A percentile compares a stretch with the other conserved stretches of the same genome.
These are phyloP conservation scores for Fusarium sterilihyphosum DNA, from an alignment of 2,329 filamentous ascomycete genomes.

Conservation along the genomic window DNA sequence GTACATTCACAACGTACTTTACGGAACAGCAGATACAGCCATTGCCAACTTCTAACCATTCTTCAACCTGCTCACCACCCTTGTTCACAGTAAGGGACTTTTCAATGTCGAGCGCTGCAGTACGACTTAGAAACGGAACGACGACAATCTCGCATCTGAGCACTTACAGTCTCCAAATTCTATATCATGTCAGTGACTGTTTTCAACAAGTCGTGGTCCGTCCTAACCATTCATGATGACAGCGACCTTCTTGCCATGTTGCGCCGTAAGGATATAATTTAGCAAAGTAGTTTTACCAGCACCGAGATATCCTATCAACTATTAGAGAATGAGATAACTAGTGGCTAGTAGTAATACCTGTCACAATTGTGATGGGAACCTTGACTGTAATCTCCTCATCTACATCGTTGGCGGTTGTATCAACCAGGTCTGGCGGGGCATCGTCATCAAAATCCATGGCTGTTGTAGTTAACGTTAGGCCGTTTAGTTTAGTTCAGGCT, in stretches of 20 bases:
- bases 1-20: conserved; percentile 65
- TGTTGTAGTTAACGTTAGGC: neutral
- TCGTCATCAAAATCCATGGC: conserved; percentile 74
- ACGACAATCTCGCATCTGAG: neutral
- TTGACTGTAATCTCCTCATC: conserved; percentile 67
- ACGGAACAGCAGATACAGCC: conserved; percentile 98
- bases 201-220: neutral
- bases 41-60: conserved; percentile 96
- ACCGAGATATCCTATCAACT: conserved; percentile 82
- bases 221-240: conserved; percentile 87
- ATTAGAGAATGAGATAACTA: neutral
- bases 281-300: conserved; percentile 95
- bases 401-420: conserved; percentile 50
- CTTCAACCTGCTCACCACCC: conserved; percentile 82
- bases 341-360: conserved; percentile 59
- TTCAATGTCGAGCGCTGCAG: conserved; percentile 88
- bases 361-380: conserved; percentile 87
- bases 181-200: conserved; percentile 48
- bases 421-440: conserved; percentile 71
- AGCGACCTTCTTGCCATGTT: conserved; percentile 97
- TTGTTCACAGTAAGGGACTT: conserved; percentile 93
- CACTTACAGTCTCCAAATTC: conserved; percentile 83
- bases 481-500: neutral
- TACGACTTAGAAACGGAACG: conserved; percentile 14
- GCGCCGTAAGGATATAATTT: conserved; percentile 94